A percentile compares a stretch with the other conserved stretches of the same genome.
Evolutionary conservation across 805 yeast species (phyloP).

Genomic region (Sungouiozyma ichnusensis): DNA sequence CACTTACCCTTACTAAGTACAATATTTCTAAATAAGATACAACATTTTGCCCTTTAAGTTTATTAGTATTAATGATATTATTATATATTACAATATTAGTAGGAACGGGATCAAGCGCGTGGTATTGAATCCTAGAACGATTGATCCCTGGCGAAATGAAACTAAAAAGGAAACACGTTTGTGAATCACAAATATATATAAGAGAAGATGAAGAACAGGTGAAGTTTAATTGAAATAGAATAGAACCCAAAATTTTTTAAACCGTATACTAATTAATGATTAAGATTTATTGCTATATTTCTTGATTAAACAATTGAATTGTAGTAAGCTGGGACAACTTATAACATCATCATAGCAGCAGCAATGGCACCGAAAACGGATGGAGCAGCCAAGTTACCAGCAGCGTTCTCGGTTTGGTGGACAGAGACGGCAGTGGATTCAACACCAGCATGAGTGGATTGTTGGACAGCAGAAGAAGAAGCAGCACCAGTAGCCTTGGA

Average conservation of each 20-base stretch:
- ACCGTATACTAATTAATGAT: not conserved
- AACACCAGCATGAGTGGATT: not conserved
- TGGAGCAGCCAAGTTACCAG: slow-evolving; percentile 9
- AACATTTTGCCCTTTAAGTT: too few relatives aligned
- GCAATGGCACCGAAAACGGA: slow-evolving; percentile 9
- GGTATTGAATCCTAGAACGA: not conserved
- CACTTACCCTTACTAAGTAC: not conserved
- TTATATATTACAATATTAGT: too few relatives aligned
- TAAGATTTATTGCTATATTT: not conserved
- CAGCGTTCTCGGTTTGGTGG: slow-evolving; percentile 3
- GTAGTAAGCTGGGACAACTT: slow-evolving; percentile 1
- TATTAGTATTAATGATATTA: too few relatives aligned
- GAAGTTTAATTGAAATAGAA: not conserved
- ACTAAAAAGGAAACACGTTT: not conserved
- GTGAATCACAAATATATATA: not conserved
- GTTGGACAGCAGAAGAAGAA: slow-evolving; percentile 8
- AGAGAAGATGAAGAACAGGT: not conserved
- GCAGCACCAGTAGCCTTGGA: slow-evolving; percentile 5
- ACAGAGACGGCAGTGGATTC: slow-evolving; percentile 2
- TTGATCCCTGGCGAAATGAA: not conserved
- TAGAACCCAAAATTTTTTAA: not conserved
- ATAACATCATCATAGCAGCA: slow-evolving; percentile 9
- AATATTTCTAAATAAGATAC: too few relatives aligned
- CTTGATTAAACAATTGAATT: not conserved
- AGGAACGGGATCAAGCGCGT: not conserved